Conservation (phyloP, 371 early-diverging fungal species). For the Globomyces sp. region DNA sequence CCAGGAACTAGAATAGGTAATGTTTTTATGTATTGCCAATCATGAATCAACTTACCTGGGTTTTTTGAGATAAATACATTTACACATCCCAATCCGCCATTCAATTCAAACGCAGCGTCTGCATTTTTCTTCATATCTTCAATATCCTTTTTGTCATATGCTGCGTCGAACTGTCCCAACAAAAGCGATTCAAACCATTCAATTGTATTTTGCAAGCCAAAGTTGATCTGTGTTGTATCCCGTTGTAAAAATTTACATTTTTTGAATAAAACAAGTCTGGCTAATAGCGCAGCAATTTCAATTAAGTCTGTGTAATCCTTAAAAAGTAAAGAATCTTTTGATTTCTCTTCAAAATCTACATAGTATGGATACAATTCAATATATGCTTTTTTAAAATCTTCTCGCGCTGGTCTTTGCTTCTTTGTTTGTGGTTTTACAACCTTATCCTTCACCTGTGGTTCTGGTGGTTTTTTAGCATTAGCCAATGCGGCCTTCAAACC, state of each 20-base stretch:
- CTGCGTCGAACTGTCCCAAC: conserved; percentile 76
- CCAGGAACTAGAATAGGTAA: too few species aligned
- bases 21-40: too few species aligned
- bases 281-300: conserved; percentile 66
- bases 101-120: conserved; percentile 64
- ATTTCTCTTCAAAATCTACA: conserved; percentile 59
- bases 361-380: conserved; percentile 68
- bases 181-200: conserved; percentile 78
- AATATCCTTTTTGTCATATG: conserved; percentile 66
- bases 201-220: conserved; percentile 61
- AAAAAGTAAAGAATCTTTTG: conserved; percentile 56
- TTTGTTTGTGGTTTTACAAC: neutral
- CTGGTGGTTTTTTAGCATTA: conserved; percentile 2
- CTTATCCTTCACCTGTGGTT: conserved; percentile 3
- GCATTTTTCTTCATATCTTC: conserved; percentile 72
- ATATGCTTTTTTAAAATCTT: conserved; percentile 66
- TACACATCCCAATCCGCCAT: conserved; percentile 75
- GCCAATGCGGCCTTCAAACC: conserved; percentile 41
- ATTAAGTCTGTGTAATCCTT: conserved; percentile 65
- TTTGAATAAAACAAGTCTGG: conserved; percentile 58
- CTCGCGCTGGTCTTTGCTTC: conserved; percentile 56
- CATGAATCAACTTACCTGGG: conserved; percentile 32
- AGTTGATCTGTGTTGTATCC: conserved; percentile 6
- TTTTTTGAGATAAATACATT: conserved; percentile 83
- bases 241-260: conserved; percentile 39